Percentiles rank a stretch among this genome's conserved stretches.
These are phyloP conservation scores for Sicyos baderoa DNA, from an alignment of 306 rosid species.

Conservation along the genomic window DNA sequence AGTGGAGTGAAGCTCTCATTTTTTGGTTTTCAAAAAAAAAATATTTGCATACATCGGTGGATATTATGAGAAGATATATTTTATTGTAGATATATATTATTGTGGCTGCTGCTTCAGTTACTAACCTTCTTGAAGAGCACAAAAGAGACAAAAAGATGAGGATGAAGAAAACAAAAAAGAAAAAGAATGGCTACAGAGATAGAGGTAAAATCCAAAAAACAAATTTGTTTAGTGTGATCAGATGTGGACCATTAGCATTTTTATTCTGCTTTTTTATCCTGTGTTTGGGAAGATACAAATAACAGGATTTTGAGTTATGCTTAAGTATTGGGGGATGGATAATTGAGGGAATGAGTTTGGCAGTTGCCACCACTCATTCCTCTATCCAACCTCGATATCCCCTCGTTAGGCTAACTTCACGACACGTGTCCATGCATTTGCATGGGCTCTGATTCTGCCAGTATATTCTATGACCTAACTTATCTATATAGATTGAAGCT, in stretches of 20 bases:
- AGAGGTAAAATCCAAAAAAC: background rate
- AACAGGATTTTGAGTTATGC: background rate
- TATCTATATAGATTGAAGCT: slow-evolving; percentile 37
- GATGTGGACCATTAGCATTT: background rate
- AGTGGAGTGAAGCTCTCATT: no score
- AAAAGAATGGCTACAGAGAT: background rate
- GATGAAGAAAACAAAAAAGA: no score
- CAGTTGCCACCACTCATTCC: slow-evolving; percentile 42
- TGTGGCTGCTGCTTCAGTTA: no score
- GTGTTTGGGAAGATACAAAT: background rate
- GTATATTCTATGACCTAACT: slow-evolving; percentile 36
- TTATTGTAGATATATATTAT: no score
- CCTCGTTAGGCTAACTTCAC: slow-evolving; percentile 45
- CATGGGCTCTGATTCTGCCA: slow-evolving; percentile 27
- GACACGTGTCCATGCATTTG: slow-evolving; percentile 48
- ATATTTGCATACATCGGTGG: no score
- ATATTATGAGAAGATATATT: background rate
- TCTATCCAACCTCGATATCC: slow-evolving; percentile 58
- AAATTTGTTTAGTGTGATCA: slow-evolving; percentile 9
- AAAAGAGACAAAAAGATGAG: background rate
- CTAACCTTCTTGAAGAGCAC: no score
- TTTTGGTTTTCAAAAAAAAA: no score
- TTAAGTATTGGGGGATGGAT: slow-evolving; percentile 5
- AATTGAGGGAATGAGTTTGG: slow-evolving; percentile 26
- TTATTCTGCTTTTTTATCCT: no score